A percentile compares a stretch with the other conserved stretches of the same genome.
These are phyloP conservation scores for Chaetomiaceae sp. DNA, from an alignment of 2,329 filamentous ascomycete species.

Conservation along the genomic window DNA sequence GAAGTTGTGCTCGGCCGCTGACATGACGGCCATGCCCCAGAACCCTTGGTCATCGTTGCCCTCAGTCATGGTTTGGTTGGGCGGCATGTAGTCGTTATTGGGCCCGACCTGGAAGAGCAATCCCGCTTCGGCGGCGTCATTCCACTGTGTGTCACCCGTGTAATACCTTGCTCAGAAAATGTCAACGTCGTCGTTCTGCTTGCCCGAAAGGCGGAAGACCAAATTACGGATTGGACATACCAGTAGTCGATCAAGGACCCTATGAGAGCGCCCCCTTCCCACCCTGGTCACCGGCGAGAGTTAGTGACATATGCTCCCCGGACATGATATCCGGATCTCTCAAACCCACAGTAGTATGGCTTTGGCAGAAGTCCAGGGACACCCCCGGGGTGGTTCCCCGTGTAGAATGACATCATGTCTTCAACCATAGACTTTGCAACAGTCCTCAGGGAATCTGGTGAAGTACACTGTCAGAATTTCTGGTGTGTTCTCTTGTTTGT, in stretches of 20 bases:
- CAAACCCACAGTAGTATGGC: conserved; percentile 52
- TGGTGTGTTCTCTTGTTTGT: background rate
- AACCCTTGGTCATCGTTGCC: conserved; percentile 62
- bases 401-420: conserved; percentile 47
- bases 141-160: conserved; percentile 68
- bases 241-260: conserved; percentile 72
- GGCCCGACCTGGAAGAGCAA: conserved; percentile 46
- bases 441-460: conserved; percentile 51
- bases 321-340: background rate
- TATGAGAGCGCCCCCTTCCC: conserved; percentile 71
- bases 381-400: conserved; percentile 45
- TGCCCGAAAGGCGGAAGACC: too few relatives aligned
- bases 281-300: conserved; percentile 41
- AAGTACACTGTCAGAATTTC: conserved; percentile 11
- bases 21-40: conserved; percentile 57
- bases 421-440: conserved; percentile 47
- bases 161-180: conserved; percentile 53
- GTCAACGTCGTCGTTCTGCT: background rate
- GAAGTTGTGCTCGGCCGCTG: conserved; percentile 51
- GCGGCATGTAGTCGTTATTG: conserved; percentile 27
- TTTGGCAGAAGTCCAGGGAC: conserved; percentile 48
- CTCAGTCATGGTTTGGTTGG: conserved; percentile 30
- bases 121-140: conserved; percentile 60
- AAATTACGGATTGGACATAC: background rate
- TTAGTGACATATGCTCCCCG: background rate